Evolutionary conservation across 1,139 yeast species (phyloP).

Genomic region (Yamadazyma atlantica): DNA sequence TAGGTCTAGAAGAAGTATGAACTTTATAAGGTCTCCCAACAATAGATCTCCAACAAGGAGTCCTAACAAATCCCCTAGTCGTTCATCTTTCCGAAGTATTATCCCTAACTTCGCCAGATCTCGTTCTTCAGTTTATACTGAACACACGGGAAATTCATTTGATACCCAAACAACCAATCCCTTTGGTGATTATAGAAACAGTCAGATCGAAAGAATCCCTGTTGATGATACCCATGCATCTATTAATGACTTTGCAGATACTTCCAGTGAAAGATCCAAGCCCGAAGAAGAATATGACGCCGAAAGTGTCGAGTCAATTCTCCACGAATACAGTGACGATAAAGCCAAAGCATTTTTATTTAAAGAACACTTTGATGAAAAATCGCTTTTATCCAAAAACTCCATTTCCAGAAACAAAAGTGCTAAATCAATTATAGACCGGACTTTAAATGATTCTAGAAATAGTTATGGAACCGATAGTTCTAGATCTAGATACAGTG

Average conservation of each 20-base stretch:
- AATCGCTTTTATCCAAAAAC: conserved; percentile 1
- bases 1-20: conserved; percentile 1
- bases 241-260: conserved; percentile 44
- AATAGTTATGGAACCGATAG: conserved; percentile 5
- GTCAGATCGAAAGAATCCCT: too few relatives aligned
- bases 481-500: conserved; percentile 1
- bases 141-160: conserved; percentile 4
- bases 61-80: conserved; percentile 10
- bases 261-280: conserved; percentile 23
- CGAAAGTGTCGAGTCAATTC: conserved; percentile 34
- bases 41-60: background rate
- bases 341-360: conserved; percentile 21
- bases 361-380: conserved; percentile 33
- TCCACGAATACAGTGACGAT: conserved; percentile 28
- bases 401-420: conserved; percentile 9
- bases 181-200: conserved; percentile 1
- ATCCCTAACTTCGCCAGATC: conserved; percentile 25
- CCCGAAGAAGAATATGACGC: conserved; percentile 20
- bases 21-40: background rate
- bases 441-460: conserved; percentile 7
- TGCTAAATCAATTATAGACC: conserved; percentile 7
- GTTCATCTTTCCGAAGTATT: conserved; percentile 12
- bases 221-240: conserved; percentile 13
- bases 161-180: background rate
- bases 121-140: conserved; percentile 19